Percentiles rank a stretch among this genome's conserved stretches.
Evolutionary conservation across 2,329 filamentous ascomycete genomes (phyloP).

Genomic region (Trichophyton schoenleinii): DNA sequence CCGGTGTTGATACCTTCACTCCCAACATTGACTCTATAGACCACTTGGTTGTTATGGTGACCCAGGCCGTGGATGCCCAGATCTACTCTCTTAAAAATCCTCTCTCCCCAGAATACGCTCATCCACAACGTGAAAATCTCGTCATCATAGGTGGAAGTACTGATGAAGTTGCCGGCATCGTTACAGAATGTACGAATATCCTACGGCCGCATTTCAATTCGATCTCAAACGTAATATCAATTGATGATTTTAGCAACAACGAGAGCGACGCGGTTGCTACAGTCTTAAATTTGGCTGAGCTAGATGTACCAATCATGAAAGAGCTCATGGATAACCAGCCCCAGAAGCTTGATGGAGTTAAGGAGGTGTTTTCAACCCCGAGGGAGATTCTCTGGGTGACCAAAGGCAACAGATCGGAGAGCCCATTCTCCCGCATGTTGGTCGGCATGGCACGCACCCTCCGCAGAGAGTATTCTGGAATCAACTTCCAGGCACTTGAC

Average conservation of each 20-base stretch:
- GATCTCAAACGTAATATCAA: not conserved
- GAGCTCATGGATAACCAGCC: not conserved
- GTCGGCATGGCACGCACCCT: not conserved
- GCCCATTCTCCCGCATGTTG: not conserved
- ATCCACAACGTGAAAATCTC: not conserved
- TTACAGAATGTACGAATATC: not conserved
- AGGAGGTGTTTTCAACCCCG: not conserved
- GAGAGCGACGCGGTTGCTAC: not conserved
- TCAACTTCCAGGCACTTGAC: not conserved
- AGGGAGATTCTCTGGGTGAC: not conserved
- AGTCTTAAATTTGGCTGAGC: not conserved
- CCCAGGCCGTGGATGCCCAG: not conserved
- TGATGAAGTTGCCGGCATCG: not conserved
- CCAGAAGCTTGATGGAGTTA: not conserved
- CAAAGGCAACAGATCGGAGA: not conserved
- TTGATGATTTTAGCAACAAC: not conserved
- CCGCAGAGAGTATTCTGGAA: not conserved
- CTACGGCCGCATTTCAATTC: not conserved
- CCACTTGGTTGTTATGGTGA: not conserved
- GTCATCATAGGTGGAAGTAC: not conserved
- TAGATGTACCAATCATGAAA: conserved; percentile 3
- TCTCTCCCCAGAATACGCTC: not conserved
- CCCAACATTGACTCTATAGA: not conserved
- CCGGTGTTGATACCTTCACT: conserved; percentile 8
- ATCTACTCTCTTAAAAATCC: not conserved